Percentiles rank a stretch among this genome's conserved stretches.
These are phyloP conservation scores for Urtica urens DNA, from an alignment of 306 rosid genomes.

Conservation along the genomic window DNA sequence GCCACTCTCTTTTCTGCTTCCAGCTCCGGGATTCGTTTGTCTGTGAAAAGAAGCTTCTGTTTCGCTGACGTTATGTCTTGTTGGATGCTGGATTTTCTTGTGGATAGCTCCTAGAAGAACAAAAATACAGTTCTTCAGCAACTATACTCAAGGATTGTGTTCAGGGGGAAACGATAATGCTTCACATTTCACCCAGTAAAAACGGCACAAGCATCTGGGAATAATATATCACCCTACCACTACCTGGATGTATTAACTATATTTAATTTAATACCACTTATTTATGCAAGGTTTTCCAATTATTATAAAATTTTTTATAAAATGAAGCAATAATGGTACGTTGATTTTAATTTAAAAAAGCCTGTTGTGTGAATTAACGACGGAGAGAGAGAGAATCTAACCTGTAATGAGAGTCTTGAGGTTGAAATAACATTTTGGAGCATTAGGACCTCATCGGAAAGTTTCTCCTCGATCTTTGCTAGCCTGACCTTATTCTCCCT, in stretches of 20 bases:
- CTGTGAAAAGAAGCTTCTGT: conserved; percentile 56
- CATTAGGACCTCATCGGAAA: conserved; percentile 46
- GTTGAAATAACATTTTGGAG: conserved; percentile 49
- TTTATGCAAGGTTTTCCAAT: too few species aligned
- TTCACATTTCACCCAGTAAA: too few species aligned
- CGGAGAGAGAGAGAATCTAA: conserved; percentile 22
- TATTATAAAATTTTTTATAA: too few species aligned
- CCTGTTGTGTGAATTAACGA: too few species aligned
- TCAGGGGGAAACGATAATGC: too few species aligned
- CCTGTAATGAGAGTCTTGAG: conserved; percentile 69
- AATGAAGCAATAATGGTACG: too few species aligned
- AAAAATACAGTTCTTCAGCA: conserved; percentile 16
- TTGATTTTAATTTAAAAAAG: too few species aligned
- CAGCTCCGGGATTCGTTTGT: conserved; percentile 75
- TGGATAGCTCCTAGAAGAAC: conserved; percentile 53
- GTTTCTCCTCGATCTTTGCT: conserved; percentile 54
- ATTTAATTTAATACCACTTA: too few species aligned
- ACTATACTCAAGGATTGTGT: background rate
- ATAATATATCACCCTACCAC: too few species aligned
- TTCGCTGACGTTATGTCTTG: conserved; percentile 56
- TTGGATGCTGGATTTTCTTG: conserved; percentile 64
- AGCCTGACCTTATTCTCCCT: conserved; percentile 53
- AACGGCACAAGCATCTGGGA: too few species aligned
- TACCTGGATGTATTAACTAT: too few species aligned
- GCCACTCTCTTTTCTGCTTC: conserved; percentile 82